Base-by-base conservation (phyloP, 371 early-diverging fungal genomes). In the Syncephalastrum monosporum region DNA sequence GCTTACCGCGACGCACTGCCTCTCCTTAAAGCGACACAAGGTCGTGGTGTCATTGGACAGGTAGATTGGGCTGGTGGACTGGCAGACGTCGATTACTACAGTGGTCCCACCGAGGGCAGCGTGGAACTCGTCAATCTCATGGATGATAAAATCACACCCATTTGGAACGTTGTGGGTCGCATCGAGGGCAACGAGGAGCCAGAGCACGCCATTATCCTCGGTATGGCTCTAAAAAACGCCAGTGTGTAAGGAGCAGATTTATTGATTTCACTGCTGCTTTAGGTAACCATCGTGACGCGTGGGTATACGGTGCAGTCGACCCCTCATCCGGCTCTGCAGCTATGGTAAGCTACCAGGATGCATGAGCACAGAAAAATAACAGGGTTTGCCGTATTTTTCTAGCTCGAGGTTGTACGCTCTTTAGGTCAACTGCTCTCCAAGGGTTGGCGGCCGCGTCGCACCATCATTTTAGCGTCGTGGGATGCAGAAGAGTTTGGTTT, bases 281-380 rank as follows among this genome's bases (percentile, higher is more conserved):
- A 53, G 79, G 88, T 43, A 82, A 79, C 63, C 88, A 86, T 53
- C 77, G 88, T 47, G 89, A 89, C 58, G 82, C 88, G 7, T 85
- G 87, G 86, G 81, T 82, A 14, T 72, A 77, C 8, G 85, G 85
- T 27, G 87, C 88, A 42, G 78, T 81, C n/a, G 88, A 86, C 41
- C 85, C 88, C 15, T 79, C 76, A 13, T 84, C 85, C 13, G 88
- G 88, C 8, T 79, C 84, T 16, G 79, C 87, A 6, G 65, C 75
- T 38, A 60, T 88, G 76, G 75, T 78, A 75, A 68, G 50, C 16
- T 24, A 43, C 0, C 3, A 19, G 1, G 15, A 3, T 19, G 17
- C 21, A 33, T 15, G 24, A 8, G 38, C 12, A 23, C n/a, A 17
- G 23, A 45, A 10, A 4, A 25, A 17, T 14, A 8, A 29, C 57